Evolutionary conservation across 805 yeast species (phyloP).

Genomic region (Myxozyma lipomycoides): DNA sequence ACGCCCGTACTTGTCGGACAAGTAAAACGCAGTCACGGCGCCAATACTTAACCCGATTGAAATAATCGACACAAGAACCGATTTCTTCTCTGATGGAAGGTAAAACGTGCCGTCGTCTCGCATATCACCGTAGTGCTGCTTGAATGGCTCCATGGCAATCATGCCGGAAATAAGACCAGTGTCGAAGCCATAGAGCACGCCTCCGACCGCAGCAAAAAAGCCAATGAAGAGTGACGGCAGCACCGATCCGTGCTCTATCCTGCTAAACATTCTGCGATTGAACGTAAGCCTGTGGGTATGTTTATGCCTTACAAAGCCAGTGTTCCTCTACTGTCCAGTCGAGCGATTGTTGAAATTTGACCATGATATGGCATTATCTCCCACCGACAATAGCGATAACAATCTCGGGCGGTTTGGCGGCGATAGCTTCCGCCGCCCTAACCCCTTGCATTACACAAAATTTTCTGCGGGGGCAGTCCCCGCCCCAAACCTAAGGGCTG

Average conservation of each 20-base stretch:
- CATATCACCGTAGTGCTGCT: conserved; percentile 12
- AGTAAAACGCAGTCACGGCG: conserved; percentile 16
- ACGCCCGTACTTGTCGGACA: conserved; percentile 18
- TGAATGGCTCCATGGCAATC: conserved; percentile 53
- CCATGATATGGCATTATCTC: no score
- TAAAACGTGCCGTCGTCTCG: conserved; percentile 3
- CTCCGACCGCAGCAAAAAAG: conserved; percentile 82
- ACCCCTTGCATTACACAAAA: no score
- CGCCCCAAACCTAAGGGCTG: no score
- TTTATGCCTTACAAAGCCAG: no score
- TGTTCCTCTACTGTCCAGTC: no score
- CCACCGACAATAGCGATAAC: no score
- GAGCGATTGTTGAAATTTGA: no score
- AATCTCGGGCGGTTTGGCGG: no score
- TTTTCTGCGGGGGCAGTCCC: no score
- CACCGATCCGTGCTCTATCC: conserved; percentile 11
- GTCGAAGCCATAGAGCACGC: conserved; percentile 84
- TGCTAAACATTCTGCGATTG: neutral
- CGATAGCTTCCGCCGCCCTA: no score
- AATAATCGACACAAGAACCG: conserved; percentile 16
- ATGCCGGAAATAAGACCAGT: conserved; percentile 81
- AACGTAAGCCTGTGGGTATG: neutral
- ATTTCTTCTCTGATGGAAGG: conserved; percentile 13
- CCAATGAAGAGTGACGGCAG: conserved; percentile 62
- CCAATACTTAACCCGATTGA: conserved; percentile 18